phyloP scores from a whole-genome alignment of 768 basidiomycete species.

The Mycena latifolia region DNA sequence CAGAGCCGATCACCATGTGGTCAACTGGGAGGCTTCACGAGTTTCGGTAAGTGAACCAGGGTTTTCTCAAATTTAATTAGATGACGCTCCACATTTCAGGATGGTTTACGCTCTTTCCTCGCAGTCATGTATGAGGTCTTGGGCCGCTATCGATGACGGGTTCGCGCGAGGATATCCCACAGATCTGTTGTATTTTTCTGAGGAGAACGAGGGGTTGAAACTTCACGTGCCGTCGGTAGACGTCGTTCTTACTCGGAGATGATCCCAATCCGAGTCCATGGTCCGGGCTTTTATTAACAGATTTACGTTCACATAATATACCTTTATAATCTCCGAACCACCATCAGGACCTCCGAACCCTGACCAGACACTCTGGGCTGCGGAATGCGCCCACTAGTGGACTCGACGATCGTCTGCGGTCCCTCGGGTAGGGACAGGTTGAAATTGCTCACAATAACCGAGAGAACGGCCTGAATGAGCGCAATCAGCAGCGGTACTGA shows the following conservation, averaged over 20 bases:
- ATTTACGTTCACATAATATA: too few relatives aligned
- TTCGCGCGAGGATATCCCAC: conserved; percentile 31
- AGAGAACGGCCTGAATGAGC: conserved; percentile 23
- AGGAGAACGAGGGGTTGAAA: conserved; percentile 7
- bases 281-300: too few relatives aligned
- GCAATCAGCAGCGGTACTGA: not conserved
- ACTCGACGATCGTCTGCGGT: conserved; percentile 12
- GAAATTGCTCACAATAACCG: conserved; percentile 17
- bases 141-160: conserved; percentile 34
- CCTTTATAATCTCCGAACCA: conserved; percentile 2
- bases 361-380: conserved; percentile 16
- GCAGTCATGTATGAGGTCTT: conserved; percentile 27
- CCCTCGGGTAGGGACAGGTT: conserved; percentile 20
- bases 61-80: not conserved
- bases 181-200: conserved; percentile 30
- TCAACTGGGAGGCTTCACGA: conserved; percentile 31
- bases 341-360: conserved; percentile 24
- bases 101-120: conserved; percentile 30
- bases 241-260: conserved; percentile 14
- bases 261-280: not conserved
- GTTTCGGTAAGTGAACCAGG: conserved; percentile 26
- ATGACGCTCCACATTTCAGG: not conserved
- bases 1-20: conserved; percentile 32
- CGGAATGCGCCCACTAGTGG: conserved; percentile 1
- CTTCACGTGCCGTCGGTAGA: conserved; percentile 34